phyloP scores from a whole-genome alignment of 305 asterid genomes.

The Solanum chacoense region DNA sequence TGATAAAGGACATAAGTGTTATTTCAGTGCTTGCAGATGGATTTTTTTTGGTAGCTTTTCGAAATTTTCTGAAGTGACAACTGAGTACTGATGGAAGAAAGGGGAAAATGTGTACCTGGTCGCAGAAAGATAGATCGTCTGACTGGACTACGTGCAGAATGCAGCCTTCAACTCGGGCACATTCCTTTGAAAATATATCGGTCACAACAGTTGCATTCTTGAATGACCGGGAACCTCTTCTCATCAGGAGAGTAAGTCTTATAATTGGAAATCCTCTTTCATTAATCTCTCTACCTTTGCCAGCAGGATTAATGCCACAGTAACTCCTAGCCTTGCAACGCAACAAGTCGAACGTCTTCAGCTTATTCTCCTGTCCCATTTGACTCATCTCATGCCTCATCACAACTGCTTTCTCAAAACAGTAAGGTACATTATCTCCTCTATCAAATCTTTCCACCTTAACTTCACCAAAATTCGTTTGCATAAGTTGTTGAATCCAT shows the following conservation, averaged over 20 bases:
- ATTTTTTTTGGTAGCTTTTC: not conserved
- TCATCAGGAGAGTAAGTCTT: constrained; percentile 38
- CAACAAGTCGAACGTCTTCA: constrained; percentile 31
- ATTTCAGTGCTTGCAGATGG: not conserved
- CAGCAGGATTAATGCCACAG: constrained; percentile 25
- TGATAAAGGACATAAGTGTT: not conserved
- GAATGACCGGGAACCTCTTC: constrained; percentile 42
- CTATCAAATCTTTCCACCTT: constrained; percentile 15
- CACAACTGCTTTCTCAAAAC: constrained; percentile 51
- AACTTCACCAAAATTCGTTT: constrained; percentile 19
- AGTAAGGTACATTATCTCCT: constrained; percentile 18
- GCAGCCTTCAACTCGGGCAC: constrained; percentile 20
- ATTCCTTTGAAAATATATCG: constrained; percentile 15
- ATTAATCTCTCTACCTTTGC: not conserved
- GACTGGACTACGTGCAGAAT: constrained; percentile 16
- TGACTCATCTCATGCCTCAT: constrained; percentile 47
- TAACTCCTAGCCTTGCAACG: constrained; percentile 41
- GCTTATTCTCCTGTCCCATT: constrained; percentile 30
- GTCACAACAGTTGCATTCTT: constrained; percentile 35
- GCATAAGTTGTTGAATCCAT: constrained; percentile 28
- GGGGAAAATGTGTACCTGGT: constrained; percentile 12
- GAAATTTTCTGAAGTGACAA: not conserved
- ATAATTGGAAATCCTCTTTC: constrained; percentile 17
- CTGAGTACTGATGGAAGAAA: not conserved
- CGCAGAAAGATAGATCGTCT: constrained; percentile 27